A percentile compares a stretch with the other conserved stretches of the same genome.
These are phyloP conservation scores for Dioszegia hungarica DNA, from an alignment of 768 basidiomycete genomes.

Conservation along the genomic window DNA sequence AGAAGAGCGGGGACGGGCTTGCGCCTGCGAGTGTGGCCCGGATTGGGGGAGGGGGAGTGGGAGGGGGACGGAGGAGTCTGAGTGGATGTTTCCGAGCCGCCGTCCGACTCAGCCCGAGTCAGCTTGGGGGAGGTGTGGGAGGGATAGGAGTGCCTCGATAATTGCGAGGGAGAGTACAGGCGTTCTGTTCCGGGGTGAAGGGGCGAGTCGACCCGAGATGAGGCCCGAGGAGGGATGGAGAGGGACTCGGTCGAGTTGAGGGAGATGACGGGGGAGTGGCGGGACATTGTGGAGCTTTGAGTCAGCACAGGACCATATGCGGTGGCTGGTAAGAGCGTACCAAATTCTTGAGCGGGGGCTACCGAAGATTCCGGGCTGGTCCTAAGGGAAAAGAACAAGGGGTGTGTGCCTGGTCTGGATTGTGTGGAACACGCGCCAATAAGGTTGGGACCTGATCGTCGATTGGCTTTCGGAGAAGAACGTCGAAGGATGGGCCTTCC, in stretches of 20 bases:
- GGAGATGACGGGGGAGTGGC: neutral
- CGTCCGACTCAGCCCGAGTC: neutral
- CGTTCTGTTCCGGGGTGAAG: too few relatives aligned
- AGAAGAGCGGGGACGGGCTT: slow-evolving; percentile 5
- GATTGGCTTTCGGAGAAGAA: neutral
- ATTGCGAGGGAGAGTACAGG: neutral
- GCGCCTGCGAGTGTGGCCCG: neutral
- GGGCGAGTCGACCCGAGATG: neutral
- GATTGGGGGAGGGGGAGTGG: neutral
- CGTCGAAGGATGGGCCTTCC: too few relatives aligned
- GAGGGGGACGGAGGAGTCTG: neutral
- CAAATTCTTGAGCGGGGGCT: too few relatives aligned
- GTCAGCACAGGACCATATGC: neutral
- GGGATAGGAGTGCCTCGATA: too few relatives aligned
- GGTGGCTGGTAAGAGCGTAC: too few relatives aligned
- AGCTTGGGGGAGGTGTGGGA: neutral
- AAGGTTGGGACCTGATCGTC: neutral
- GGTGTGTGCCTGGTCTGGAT: too few relatives aligned
- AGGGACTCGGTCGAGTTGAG: slow-evolving; percentile 8
- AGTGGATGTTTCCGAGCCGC: neutral
- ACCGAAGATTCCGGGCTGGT: too few relatives aligned
- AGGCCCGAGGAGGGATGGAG: neutral
- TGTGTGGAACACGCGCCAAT: neutral
- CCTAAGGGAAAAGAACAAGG: too few relatives aligned
- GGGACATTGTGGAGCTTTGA: neutral